Percentiles rank a stretch among this genome's conserved stretches.
Conservation (phyloP, 2,329 filamentous ascomycete genomes). For the Fusarium sp. region DNA sequence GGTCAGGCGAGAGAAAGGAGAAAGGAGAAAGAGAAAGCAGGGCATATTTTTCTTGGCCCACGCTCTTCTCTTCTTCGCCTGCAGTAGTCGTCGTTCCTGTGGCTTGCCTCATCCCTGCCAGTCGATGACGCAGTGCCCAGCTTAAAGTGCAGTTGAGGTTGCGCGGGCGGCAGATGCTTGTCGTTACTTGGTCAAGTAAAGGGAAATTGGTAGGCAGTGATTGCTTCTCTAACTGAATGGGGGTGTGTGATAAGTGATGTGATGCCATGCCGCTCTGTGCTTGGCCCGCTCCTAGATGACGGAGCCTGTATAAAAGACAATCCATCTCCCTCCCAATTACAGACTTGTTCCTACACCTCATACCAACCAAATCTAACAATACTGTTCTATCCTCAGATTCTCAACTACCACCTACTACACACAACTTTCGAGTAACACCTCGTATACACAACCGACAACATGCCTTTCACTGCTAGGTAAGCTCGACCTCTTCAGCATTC, state of each 20-base stretch:
- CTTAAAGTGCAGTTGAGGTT: conserved; percentile 41
- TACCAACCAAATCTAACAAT: conserved; percentile 19
- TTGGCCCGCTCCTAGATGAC: conserved; percentile 17
- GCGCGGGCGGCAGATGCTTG: conserved; percentile 11
- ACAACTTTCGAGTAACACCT: conserved; percentile 30
- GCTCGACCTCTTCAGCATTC: conserved; percentile 39
- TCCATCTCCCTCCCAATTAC: conserved; percentile 34
- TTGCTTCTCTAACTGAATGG: background rate
- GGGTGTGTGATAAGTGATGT: conserved; percentile 29
- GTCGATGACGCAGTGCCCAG: conserved; percentile 54
- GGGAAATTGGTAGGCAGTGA: conserved; percentile 31
- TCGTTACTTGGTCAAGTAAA: conserved; percentile 34
- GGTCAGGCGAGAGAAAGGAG: conserved; percentile 22
- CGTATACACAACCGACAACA: conserved; percentile 54
- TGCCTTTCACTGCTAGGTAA: conserved; percentile 73
- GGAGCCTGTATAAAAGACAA: conserved; percentile 46
- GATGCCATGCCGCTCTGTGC: conserved; percentile 33
- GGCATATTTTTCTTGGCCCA: conserved; percentile 40
- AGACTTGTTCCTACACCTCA: conserved; percentile 4
- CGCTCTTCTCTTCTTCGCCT: conserved; percentile 14
- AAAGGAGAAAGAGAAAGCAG: conserved; percentile 39
- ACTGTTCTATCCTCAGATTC: conserved; percentile 15
- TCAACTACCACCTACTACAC: conserved; percentile 16
- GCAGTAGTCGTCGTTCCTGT: conserved; percentile 30
- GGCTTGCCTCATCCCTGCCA: conserved; percentile 38